Evolutionary conservation across 306 rosid genomes (phyloP).

Genomic region (Vigna radiata): DNA sequence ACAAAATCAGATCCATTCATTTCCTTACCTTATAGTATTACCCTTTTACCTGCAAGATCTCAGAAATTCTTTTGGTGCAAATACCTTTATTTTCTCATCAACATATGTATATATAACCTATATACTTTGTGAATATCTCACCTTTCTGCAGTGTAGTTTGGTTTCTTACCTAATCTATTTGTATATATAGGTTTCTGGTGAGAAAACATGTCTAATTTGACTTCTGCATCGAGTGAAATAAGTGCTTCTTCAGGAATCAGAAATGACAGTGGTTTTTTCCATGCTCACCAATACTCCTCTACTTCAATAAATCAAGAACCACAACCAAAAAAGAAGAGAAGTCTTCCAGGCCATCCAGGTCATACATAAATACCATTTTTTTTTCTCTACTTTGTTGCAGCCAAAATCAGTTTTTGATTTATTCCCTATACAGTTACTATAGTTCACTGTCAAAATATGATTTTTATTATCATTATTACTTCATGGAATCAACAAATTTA

Average conservation of each 20-base stretch:
- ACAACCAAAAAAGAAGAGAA: constrained; percentile 75
- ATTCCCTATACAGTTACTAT: neutral
- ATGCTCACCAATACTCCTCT: constrained; percentile 53
- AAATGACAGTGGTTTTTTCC: constrained; percentile 50
- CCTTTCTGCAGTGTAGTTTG: constrained; percentile 1
- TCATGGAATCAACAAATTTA: too few relatives aligned
- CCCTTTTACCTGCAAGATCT: constrained; percentile 52
- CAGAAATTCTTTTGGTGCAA: constrained; percentile 34
- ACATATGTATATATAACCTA: neutral
- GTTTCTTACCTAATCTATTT: constrained; percentile 12
- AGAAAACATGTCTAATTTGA: constrained; percentile 75
- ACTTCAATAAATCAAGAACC: constrained; percentile 60
- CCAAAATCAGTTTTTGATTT: neutral
- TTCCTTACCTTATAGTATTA: neutral
- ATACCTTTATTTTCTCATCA: constrained; percentile 17
- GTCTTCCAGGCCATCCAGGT: constrained; percentile 94
- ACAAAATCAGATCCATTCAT: constrained; percentile 33
- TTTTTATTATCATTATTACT: too few relatives aligned
- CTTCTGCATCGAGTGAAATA: constrained; percentile 72
- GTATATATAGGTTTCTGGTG: constrained; percentile 45
- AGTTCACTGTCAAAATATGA: neutral
- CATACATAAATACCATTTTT: neutral
- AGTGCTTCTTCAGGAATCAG: constrained; percentile 66
- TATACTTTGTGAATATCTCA: neutral
- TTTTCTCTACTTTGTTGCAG: constrained; percentile 5